Base-by-base conservation (phyloP, 2,329 filamentous ascomycete genomes). In the Alternaria conjuncta region DNA sequence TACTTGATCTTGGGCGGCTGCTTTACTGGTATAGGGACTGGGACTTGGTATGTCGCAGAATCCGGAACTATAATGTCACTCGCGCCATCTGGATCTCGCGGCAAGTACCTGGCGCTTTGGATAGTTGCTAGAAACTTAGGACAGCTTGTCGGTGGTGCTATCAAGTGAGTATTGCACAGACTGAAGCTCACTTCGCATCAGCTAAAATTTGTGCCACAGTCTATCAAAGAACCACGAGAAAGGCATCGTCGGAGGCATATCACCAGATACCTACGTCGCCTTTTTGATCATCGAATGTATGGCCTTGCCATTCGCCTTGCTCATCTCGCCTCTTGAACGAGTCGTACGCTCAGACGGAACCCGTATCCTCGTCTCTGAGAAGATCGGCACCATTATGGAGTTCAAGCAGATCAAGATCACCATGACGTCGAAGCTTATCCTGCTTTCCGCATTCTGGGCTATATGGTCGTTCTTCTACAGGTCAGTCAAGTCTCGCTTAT, bases 1-100 rank as follows among this genome's bases (percentile, higher is more conserved):
- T 82, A 83, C 55, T 66, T 82, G 66, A 56, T 63, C 21, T 46
- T 75, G 13, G 72, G 73, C 41, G 69, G 69, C 13, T 68, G 73
- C 56, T 62, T 75, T 11, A 74, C 70, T 11, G 73, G 73, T n/a
- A 71, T 75, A 6, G 72, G 72, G 2, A 71, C 47, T 5, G 83
- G 82, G 2, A 83, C 81, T 45, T 84, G 83, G 83, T 85, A 85
- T 61, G 83, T 85, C 9, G 83, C 83, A 0, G 83, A 85, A 62
- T 82, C 82, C 1, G 83, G 83, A 13, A 79, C 81, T 5, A 84
- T 85, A 67, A 84, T 85, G 81, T 83, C 82, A 0, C 77, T 85
- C 20, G 82, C 83, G 0, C 83, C 83, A 5, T 78, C 82, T 0
- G 78, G 81, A 21, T 79, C 83, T 18, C 82, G 83, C 57, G 83